Conservation (phyloP, 148 eudicot species). For the Mesembryanthemum crystallinum region DNA sequence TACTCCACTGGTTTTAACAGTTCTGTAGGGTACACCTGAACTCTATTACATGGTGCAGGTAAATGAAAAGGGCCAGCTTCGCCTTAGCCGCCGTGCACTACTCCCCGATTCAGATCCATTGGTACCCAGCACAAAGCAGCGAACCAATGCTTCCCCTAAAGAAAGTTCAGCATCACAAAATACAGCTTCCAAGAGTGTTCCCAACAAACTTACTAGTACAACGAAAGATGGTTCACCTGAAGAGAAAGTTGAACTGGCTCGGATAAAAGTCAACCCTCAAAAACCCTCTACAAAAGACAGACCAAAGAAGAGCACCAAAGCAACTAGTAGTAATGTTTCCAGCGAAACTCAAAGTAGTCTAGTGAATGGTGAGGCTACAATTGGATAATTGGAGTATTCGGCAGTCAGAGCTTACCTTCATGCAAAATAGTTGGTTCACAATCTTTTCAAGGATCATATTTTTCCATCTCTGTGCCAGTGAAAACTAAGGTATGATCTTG, state of each 20-base stretch:
- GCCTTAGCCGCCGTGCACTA: constrained; percentile 84
- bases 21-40: constrained; percentile 1
- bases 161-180: constrained; percentile 37
- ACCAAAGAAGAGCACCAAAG: constrained; percentile 43
- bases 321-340: constrained; percentile 25
- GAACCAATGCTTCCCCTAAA: constrained; percentile 37
- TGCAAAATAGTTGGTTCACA: neutral
- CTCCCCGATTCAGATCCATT: constrained; percentile 66
- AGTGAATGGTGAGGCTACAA: constrained; percentile 66
- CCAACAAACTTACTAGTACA: constrained; percentile 29
- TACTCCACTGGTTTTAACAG: neutral
- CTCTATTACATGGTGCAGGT: constrained; percentile 41
- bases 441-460: constrained; percentile 4
- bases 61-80: constrained; percentile 94
- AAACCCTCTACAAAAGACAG: constrained; percentile 31
- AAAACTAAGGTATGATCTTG: constrained; percentile 21
- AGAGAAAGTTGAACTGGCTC: constrained; percentile 29
- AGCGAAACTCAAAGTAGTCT: constrained; percentile 43
- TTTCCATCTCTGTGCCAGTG: constrained; percentile 9
- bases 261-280: constrained; percentile 16
- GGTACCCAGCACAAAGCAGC: constrained; percentile 50
- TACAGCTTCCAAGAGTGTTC: constrained; percentile 33
- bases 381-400: constrained; percentile 34
- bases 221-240: constrained; percentile 31
- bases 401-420: neutral